Evolutionary conservation across 2,329 filamentous ascomycete genomes (phyloP).

Genomic region (Fonsecaea pedrosoi): DNA sequence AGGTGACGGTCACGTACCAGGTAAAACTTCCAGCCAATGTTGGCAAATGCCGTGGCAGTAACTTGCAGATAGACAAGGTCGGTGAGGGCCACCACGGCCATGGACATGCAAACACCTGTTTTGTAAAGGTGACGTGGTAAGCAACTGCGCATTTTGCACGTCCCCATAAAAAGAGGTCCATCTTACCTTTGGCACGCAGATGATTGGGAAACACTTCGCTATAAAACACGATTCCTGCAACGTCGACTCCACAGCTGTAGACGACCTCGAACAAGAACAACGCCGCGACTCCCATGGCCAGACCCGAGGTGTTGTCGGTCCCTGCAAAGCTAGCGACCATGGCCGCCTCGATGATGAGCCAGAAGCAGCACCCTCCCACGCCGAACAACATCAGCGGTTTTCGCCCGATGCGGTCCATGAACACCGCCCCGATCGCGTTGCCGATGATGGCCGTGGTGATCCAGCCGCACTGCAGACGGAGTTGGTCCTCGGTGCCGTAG

Average conservation of each 20-base stretch:
- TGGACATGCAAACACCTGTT: not conserved
- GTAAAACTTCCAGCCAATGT: conserved; percentile 68
- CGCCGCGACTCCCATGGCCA: conserved; percentile 49
- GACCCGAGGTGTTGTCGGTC: conserved; percentile 42
- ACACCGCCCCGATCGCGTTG: conserved; percentile 22
- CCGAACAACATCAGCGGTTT: conserved; percentile 43
- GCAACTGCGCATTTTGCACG: not conserved
- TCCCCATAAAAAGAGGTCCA: not conserved
- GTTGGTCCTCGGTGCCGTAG: conserved; percentile 23
- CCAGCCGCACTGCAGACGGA: conserved; percentile 32
- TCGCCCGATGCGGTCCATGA: conserved; percentile 35
- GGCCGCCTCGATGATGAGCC: conserved; percentile 49
- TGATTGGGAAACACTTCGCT: conserved; percentile 29
- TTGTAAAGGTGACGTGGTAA: not conserved
- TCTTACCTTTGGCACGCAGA: conserved; percentile 11
- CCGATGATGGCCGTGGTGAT: conserved; percentile 26
- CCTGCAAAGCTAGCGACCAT: conserved; percentile 44
- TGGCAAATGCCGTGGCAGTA: conserved; percentile 64
- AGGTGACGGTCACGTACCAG: conserved; percentile 57
- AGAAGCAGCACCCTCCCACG: conserved; percentile 47
- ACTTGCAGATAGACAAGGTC: conserved; percentile 51
- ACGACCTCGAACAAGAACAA: conserved; percentile 49
- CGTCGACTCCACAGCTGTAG: conserved; percentile 45
- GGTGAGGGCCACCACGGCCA: conserved; percentile 19
- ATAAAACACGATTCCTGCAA: conserved; percentile 32